Conservation (phyloP, 768 basidiomycete species). For the Tulasnella sp. region DNA sequence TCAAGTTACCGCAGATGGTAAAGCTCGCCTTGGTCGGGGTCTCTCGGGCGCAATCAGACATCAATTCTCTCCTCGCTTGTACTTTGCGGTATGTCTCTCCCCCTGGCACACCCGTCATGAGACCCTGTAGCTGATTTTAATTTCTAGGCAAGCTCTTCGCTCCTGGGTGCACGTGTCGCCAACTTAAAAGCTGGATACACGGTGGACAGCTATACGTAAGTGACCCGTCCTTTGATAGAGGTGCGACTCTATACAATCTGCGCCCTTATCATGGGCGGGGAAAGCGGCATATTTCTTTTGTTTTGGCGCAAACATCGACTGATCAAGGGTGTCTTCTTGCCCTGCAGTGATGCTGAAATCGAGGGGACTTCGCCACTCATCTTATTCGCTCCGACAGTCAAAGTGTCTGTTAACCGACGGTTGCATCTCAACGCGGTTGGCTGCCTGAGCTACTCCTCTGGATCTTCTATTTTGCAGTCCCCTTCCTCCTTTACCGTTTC, state of each 20-base stretch:
- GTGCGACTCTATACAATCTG: background rate
- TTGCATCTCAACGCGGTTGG: conserved; percentile 19
- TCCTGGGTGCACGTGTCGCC: background rate
- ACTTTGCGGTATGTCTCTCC: background rate
- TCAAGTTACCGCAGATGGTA: conserved; percentile 8
- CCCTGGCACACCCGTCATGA: background rate
- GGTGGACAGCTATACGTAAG: conserved; percentile 21
- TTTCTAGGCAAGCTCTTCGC: conserved; percentile 15
- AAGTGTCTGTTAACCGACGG: background rate
- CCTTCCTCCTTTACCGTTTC: conserved; percentile 20
- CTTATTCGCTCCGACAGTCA: conserved; percentile 5
- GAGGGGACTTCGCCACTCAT: conserved; percentile 3
- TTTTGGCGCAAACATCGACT: background rate
- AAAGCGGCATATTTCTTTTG: background rate
- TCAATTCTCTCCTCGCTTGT: conserved; percentile 25
- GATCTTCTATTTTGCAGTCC: background rate
- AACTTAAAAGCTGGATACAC: conserved; percentile 12
- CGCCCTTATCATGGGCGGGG: conserved; percentile 8
- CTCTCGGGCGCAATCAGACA: conserved; percentile 28
- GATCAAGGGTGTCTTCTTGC: background rate
- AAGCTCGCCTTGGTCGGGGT: background rate
- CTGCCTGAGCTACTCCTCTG: conserved; percentile 5
- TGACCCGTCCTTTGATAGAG: background rate
- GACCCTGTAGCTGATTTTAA: background rate
- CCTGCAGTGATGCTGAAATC: background rate